Evolutionary conservation across 371 early-diverging fungal species (phyloP).

Genomic region (Paraphysoderma sedebokerense): DNA sequence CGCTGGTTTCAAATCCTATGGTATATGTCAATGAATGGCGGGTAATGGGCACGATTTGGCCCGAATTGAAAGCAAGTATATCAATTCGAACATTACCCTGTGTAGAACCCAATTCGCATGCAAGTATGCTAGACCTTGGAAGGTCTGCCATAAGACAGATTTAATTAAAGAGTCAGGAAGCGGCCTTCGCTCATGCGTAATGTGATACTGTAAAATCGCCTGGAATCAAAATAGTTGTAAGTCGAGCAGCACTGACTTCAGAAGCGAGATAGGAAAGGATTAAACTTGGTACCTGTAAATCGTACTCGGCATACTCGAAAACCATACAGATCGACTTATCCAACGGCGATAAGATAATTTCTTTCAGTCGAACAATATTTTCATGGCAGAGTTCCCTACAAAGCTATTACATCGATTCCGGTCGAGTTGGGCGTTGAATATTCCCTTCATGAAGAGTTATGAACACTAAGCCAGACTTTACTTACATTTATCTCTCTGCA

Average conservation of each 20-base stretch:
- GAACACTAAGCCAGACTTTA: background rate
- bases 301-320: constrained; percentile 88
- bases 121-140: constrained; percentile 78
- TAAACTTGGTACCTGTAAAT: constrained; percentile 76
- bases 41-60: no score
- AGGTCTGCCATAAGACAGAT: constrained; percentile 74
- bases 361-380: constrained; percentile 64
- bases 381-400: constrained; percentile 78
- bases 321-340: constrained; percentile 88
- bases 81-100: no score
- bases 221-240: constrained; percentile 7
- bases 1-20: constrained; percentile 86
- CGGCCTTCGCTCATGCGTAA: constrained; percentile 48
- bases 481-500: constrained; percentile 76
- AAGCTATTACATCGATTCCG: constrained; percentile 19
- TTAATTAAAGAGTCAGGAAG: constrained; percentile 69
- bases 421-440: background rate
- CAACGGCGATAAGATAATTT: constrained; percentile 71
- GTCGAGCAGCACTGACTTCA: background rate
- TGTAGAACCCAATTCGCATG: constrained; percentile 88
- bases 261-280: no score
- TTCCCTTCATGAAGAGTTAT: background rate
- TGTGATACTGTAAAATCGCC: constrained; percentile 75
- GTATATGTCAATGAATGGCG: no score
- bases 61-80: no score